phyloP scores from a whole-genome alignment of 2,329 filamentous ascomycete genomes.

The Nemania diffusa region DNA sequence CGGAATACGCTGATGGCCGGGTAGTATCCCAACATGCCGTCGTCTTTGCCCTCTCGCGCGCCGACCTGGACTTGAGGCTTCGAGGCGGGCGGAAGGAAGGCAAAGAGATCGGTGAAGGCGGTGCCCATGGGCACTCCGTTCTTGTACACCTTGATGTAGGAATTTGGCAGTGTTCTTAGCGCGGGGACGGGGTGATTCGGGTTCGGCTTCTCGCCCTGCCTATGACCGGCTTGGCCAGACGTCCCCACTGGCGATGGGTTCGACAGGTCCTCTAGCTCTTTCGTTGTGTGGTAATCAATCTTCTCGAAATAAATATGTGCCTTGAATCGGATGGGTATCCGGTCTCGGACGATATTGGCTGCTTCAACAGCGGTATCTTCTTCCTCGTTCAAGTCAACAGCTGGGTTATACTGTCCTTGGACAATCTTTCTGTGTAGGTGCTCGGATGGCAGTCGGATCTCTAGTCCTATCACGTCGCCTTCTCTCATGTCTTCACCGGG shows the following conservation, averaged over 20 bases:
- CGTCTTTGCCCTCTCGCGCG: constrained; percentile 87
- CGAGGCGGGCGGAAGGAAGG: constrained; percentile 91
- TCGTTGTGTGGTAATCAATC: constrained; percentile 86
- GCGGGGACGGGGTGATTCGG: constrained; percentile 77
- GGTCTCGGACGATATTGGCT: constrained; percentile 89
- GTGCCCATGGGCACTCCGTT: constrained; percentile 89
- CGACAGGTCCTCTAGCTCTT: constrained; percentile 87
- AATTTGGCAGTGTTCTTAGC: constrained; percentile 87
- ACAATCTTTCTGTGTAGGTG: constrained; percentile 88
- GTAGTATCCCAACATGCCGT: constrained; percentile 95
- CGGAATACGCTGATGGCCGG: constrained; percentile 92
- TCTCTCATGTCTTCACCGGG: constrained; percentile 82
- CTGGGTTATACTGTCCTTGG: constrained; percentile 86
- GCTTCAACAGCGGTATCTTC: constrained; percentile 66
- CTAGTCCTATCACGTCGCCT: constrained; percentile 92
- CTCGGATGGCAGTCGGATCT: constrained; percentile 86
- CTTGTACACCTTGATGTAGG: constrained; percentile 89
- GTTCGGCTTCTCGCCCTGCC: constrained; percentile 66
- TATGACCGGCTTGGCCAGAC: constrained; percentile 51
- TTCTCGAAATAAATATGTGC: constrained; percentile 93
- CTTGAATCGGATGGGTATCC: constrained; percentile 94
- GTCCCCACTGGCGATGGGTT: constrained; percentile 69
- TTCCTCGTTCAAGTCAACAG: constrained; percentile 75
- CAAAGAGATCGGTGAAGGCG: constrained; percentile 85
- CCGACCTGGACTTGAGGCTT: constrained; percentile 76